Base-by-base conservation (phyloP, 1,284 basidiomycete species). In the Rhodotorula sp. region DNA sequence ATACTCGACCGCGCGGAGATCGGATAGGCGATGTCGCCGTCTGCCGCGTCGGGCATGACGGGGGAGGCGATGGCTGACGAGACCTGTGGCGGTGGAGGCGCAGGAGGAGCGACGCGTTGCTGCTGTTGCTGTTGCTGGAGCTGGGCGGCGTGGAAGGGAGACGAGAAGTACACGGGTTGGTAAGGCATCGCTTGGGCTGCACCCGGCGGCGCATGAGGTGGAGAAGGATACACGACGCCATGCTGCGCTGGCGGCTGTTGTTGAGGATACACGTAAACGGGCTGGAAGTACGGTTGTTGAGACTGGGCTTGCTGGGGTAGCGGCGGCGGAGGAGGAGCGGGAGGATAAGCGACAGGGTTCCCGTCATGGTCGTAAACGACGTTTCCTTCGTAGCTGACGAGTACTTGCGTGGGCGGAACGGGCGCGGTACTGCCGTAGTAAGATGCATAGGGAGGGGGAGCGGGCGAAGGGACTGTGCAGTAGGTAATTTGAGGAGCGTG, bases 161-260 rank as follows among this genome's bases (percentile, higher is more conserved):
- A 36, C 3, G 54, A 48, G 55, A 65, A 66, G 60, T 54, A 56
- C n/a, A 70, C 63, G 4, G 63, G 47, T 19, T 54, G 64, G 46
- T 66, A 70, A 2, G 63, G 64, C n/a, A 10, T 20, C 15, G n/a
- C 22, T 9, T 22, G n/a, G n/a, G n/a, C n/a, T 24, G 46, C n/a
- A 44, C 32, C 32, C 22, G 39, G 32, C 0, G 49, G 36, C 10
- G 47, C n/a, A n/a, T n/a, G 36, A 9, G 34, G 55, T n/a, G 55
- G 9, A 11, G 15, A n/a, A 11, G 20, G 29, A 8, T 44, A 46
- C 11, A 22, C 47, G 13, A 39, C 34, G 13, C 30, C 17, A 6
- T 56, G 51, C n/a, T n/a, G n/a, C n/a, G n/a, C n/a, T n/a, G n/a
- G n/a, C 11, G 27, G 39, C 39, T 10, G 39, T 44, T 44, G 39